phyloP scores from a whole-genome alignment of 805 yeast species.

The Yarrowia alimentaria region DNA sequence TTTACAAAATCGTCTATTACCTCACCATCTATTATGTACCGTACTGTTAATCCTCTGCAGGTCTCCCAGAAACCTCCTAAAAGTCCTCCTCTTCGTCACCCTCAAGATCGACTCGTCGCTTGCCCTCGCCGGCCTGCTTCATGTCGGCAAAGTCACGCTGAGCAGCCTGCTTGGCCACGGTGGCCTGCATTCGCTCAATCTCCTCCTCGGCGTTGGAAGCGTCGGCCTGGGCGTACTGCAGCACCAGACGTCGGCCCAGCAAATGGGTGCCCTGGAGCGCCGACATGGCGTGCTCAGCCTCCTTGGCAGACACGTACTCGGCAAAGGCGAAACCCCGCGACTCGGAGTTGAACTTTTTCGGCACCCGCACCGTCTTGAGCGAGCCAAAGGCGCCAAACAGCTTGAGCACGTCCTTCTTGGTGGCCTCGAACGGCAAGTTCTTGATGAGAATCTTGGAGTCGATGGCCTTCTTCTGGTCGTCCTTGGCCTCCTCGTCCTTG shows the following conservation, averaged over 20 bases:
- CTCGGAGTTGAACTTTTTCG: constrained; percentile 89
- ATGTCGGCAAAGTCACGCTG: constrained; percentile 68
- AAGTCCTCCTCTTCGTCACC: constrained; percentile 47
- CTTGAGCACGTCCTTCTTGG: constrained; percentile 88
- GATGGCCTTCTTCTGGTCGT: constrained; percentile 29
- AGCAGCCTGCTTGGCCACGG: constrained; percentile 76
- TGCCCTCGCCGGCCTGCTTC: constrained; percentile 64
- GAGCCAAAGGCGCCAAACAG: constrained; percentile 87
- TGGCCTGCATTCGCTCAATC: constrained; percentile 83
- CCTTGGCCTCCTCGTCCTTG: constrained; percentile 35
- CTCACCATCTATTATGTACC: no score
- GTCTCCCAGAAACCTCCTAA: neutral
- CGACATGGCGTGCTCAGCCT: constrained; percentile 92
- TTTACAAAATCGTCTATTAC: no score
- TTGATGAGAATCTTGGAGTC: constrained; percentile 77
- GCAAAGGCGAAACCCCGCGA: constrained; percentile 98
- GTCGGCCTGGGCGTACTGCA: constrained; percentile 87
- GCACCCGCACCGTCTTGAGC: constrained; percentile 92
- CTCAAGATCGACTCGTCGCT: constrained; percentile 60
- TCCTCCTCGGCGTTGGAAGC: constrained; percentile 84
- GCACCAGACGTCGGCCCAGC: constrained; percentile 88
- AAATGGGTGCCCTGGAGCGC: constrained; percentile 94
- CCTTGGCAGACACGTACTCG: constrained; percentile 80
- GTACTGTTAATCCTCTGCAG: neutral
- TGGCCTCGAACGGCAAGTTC: constrained; percentile 95